Base-by-base conservation (phyloP, 1,139 yeast genomes). In the Williopsis jadinii region DNA sequence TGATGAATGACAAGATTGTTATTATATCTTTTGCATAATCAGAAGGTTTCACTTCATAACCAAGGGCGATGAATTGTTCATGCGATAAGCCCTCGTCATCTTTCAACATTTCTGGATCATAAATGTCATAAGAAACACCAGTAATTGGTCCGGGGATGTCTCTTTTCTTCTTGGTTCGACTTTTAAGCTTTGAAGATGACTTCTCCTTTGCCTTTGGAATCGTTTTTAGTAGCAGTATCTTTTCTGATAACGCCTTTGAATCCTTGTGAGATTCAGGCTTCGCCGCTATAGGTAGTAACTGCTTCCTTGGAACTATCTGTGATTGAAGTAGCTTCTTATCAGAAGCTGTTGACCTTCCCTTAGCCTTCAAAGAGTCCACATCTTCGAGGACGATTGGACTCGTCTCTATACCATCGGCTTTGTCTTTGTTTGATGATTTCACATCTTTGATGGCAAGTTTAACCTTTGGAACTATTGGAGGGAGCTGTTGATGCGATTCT, bases 1-100 rank as follows among this genome's bases (percentile, higher is more conserved):
- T 62, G 30, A 73, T 54, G 44, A 68, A 76, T 8, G 71, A 60
- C 47, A 73, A 57, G 5, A 76, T 55, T 42, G 56, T 63, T 24
- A 71, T 47, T 12, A 75, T 63, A 47, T 73, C 77, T 31, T 61
- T 62, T 0, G 77, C 80, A 50, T 66, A 70, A 2, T 71, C 69
- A 0, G 72, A 52, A 5, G 64, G 58, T 44, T 53, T 63, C 42
- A 63, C 56, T 34, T 54, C 48, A 36, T 39, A 54, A 0, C 59
- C 59, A 8, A 55, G 33, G 1, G 59, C 58, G 31, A 55, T 32
- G 32, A 40, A 32, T 19, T 19, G 24, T 19, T 19, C 24, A 19
- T 19, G 24, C 8, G 45, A 48, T 1, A 38, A 12, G 3, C 41
- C 48, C 2, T 43, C 36, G 37, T 34, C 35, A 3, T 41, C 28